Conservation (phyloP, 2,329 filamentous ascomycete species). For the Sclerotinia nivalis region DNA sequence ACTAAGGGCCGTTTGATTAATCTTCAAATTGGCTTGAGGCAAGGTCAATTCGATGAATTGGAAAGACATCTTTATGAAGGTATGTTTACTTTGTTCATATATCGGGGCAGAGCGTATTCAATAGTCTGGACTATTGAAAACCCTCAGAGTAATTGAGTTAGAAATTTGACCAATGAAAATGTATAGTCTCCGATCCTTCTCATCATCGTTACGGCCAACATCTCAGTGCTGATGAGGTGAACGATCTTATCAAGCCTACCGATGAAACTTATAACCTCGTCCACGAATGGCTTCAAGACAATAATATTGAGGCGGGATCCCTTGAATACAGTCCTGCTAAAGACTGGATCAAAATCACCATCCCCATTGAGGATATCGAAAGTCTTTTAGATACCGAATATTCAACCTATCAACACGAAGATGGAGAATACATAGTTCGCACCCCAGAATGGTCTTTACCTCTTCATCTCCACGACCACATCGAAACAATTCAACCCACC, state of each 20-base stretch:
- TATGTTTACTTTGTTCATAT: not conserved
- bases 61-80: slow-evolving; percentile 26
- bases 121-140: too few species aligned
- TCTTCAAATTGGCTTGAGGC: slow-evolving; percentile 25
- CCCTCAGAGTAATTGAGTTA: not conserved
- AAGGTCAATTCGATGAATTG: slow-evolving; percentile 24
- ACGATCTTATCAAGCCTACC: slow-evolving; percentile 53
- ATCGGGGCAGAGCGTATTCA: too few species aligned
- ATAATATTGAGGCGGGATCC: slow-evolving; percentile 47
- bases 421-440: slow-evolving; percentile 32
- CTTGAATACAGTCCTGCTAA: slow-evolving; percentile 51
- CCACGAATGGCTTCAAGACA: slow-evolving; percentile 57
- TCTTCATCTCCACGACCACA: slow-evolving; percentile 45
- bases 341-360: slow-evolving; percentile 53
- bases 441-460: slow-evolving; percentile 44
- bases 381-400: slow-evolving; percentile 43
- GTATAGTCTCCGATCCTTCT: slow-evolving; percentile 52
- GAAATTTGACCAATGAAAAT: not conserved
- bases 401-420: slow-evolving; percentile 42
- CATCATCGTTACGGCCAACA: slow-evolving; percentile 58
- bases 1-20: slow-evolving; percentile 12
- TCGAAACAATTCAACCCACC: slow-evolving; percentile 56
- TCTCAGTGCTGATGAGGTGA: slow-evolving; percentile 52
- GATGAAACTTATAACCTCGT: slow-evolving; percentile 54
- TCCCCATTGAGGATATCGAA: slow-evolving; percentile 51